Base-by-base conservation (phyloP, 2,329 filamentous ascomycete species). In the Grosmannia clavigera region DNA sequence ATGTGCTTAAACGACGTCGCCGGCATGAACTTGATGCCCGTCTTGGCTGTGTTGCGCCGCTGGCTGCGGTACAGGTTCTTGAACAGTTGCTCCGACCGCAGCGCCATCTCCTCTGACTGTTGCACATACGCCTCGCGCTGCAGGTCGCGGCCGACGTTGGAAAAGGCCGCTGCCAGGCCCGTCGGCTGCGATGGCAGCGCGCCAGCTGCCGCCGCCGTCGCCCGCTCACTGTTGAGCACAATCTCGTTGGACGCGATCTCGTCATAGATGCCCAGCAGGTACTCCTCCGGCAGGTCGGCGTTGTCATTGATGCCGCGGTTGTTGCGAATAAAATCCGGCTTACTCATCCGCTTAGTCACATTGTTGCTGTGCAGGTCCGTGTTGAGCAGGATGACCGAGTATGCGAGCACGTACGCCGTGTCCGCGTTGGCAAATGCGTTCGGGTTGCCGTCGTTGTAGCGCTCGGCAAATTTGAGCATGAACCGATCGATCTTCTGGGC, bases 401-500 rank as follows among this genome's bases (percentile, higher is more conserved):
- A 99, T 0, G 91, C 87, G 46, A 99, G 78, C 10, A 99, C 90
- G 66, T 99, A 99, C 16, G 94, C 92, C 0, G 95, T 99, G 70
- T 99, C 95, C 2, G 94, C 95, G 68, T 97, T 99, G 43, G 94
- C 94, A 72, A 96, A 99, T 1, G 94, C 92, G 69, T 96, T 96
- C 0, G 94, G 94, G 66, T 99, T 99, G 35, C 92, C 92, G 62
- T 86, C 87, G 58, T 95, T 88, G 71, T 99, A 99, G 62, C 92
- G 86, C 72, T 97, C 92, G 11, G 94, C 94, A 74, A 97, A 99
- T 72, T 99, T 99, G 65, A 99, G 77, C 94, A 99, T 97, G 74
- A 97, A 95, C 55, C 94, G 89, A 83, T 99, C 94, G 66, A 99
- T 99, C 76, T 99, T 99, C 70, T 99, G 94, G 0, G 92, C 92